Conservation (phyloP, 1,139 yeast genomes). For the Zygoascus sp. region DNA sequence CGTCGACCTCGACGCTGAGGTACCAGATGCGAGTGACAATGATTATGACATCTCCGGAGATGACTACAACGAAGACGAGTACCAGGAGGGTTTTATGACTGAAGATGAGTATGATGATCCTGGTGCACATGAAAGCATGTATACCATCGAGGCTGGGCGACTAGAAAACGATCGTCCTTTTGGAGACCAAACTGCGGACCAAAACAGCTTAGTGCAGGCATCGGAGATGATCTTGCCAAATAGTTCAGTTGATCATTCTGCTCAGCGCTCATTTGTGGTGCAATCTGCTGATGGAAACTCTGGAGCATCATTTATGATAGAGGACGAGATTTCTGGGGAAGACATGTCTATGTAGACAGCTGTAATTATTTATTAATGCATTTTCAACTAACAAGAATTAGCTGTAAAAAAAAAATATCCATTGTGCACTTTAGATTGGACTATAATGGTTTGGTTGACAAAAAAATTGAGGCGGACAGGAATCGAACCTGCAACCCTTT, state of each 20-base stretch:
- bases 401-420: not conserved
- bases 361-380: not conserved
- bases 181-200: not conserved
- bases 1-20: constrained; percentile 21
- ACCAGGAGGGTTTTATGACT: constrained; percentile 19
- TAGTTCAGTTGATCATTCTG: not conserved
- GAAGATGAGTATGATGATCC: constrained; percentile 16
- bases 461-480: constrained; percentile 55
- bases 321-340: constrained; percentile 5
- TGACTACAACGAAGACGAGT: constrained; percentile 19
- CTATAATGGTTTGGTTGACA: not conserved
- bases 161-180: not conserved
- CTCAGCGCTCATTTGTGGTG: not conserved
- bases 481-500: constrained; percentile 74
- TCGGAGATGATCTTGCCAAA: not conserved
- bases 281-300: not conserved
- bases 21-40: constrained; percentile 25
- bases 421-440: not conserved
- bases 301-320: not conserved
- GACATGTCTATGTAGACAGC: constrained; percentile 5
- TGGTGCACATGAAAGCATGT: not conserved
- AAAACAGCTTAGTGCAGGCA: not conserved
- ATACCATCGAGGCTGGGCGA: not conserved
- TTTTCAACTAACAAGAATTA: too few species aligned
- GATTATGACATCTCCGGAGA: constrained; percentile 22